Evolutionary conservation across 169 alveolate species (phyloP), one percentile per base, ranked within the genome.

Genomic region (Amoebophrya sp.): DNA sequence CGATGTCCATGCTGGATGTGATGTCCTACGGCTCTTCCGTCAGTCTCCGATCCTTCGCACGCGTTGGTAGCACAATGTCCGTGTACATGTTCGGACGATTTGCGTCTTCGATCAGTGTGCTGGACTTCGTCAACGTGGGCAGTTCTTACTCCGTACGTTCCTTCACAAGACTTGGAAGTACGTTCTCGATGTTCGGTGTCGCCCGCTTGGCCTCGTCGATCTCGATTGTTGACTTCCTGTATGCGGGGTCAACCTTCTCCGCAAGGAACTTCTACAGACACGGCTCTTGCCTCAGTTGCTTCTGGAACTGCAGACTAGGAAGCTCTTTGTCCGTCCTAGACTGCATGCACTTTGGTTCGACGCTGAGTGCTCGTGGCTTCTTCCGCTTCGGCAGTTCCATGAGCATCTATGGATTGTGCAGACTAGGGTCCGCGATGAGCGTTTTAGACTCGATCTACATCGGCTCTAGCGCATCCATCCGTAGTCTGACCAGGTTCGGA

Each of bases 41-140:
- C 40, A 40, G 77, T 54, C 77, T 89, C 0, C 47, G 91, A 1
- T 18, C 65, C 36, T 89, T 89, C 54, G 53, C 91, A 34, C 41
- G 91, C 54, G 26, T 89, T 0, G 91, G 91, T 23, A 39, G 65
- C 54, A 33, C 91, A 6, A 36, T 39, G 91, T 89, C 91, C 65
- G 33, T 89, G 6, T 89, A 39, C 54, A 76, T 34, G 76, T 33
- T 89, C 36, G 53, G 77, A 26, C 41, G 91, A 0, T 40, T 89
- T 23, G 91, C 77, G 34, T 39, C 76, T 18, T 54, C 91, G 76
- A 38, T 89, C 36, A 40, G 77, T 39, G 65, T 89, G 6, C 0
- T 39, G 40, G 91, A 89, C 91, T 38, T 89, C 65, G 91, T 89
- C 36, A 23, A 39, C 91, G 14, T 40, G 36, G 91, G 76, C 54